phyloP scores from a whole-genome alignment of 805 yeast species.

The Suhomyces tanzawaensis region DNA sequence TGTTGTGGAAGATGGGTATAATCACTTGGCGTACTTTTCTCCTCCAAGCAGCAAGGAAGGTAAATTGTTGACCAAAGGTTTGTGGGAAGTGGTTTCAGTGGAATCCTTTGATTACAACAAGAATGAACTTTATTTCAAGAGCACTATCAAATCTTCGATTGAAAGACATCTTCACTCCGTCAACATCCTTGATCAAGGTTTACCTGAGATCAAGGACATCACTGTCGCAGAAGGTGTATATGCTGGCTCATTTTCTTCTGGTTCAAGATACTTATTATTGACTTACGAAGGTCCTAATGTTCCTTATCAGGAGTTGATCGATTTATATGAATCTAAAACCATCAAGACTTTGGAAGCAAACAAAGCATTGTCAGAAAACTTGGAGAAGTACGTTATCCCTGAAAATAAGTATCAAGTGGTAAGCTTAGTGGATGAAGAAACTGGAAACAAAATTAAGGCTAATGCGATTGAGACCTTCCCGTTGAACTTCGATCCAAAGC shows the following conservation, averaged over 20 bases:
- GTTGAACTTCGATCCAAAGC: slow-evolving; percentile 56
- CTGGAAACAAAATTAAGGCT: slow-evolving; percentile 45
- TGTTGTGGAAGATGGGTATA: slow-evolving; percentile 54
- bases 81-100: slow-evolving; percentile 84
- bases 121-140: slow-evolving; percentile 55
- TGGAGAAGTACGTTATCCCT: slow-evolving; percentile 57
- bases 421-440: slow-evolving; percentile 46
- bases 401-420: slow-evolving; percentile 50
- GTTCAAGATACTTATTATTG: slow-evolving; percentile 67
- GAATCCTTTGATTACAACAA: slow-evolving; percentile 52
- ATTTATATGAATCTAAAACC: slow-evolving; percentile 21
- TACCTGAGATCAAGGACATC: slow-evolving; percentile 49
- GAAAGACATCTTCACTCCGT: slow-evolving; percentile 84
- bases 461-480: slow-evolving; percentile 81
- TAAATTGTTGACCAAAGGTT: slow-evolving; percentile 59
- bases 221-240: slow-evolving; percentile 59
- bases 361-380: slow-evolving; percentile 33
- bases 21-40: slow-evolving; percentile 81
- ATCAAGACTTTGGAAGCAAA: slow-evolving; percentile 50
- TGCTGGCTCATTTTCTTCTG: slow-evolving; percentile 73
- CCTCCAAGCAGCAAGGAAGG: slow-evolving; percentile 53
- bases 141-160: slow-evolving; percentile 73
- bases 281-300: slow-evolving; percentile 75
- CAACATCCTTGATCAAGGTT: slow-evolving; percentile 37
- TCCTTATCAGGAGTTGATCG: slow-evolving; percentile 74